Conservation (phyloP, 148 eudicot genomes). For the Euryodendron excelsum region DNA sequence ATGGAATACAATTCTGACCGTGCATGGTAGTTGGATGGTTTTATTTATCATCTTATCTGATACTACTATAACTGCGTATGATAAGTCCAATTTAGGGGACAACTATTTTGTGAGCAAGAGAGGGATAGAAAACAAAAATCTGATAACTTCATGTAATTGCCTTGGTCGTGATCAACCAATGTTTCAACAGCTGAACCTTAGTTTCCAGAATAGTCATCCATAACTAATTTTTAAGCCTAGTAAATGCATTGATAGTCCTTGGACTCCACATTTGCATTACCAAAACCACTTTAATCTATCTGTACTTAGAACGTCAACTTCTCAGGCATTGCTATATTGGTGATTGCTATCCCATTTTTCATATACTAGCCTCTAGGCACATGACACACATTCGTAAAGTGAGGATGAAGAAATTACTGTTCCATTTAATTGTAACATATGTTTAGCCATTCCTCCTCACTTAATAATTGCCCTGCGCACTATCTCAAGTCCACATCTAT, state of each 20-base stretch:
- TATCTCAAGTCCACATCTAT: too few species aligned
- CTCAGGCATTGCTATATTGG: constrained; percentile 2
- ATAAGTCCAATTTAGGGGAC: too few species aligned
- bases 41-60: too few species aligned
- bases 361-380: too few species aligned
- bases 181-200: neutral
- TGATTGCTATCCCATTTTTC: neutral
- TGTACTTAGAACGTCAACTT: neutral
- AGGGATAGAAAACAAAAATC: neutral
- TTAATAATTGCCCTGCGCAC: too few species aligned
- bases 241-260: neutral
- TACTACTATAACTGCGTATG: too few species aligned
- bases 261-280: neutral
- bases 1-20: constrained; percentile 96
- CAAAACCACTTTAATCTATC: neutral
- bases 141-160: neutral
- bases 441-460: too few species aligned
- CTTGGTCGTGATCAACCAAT: neutral
- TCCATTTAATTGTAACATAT: too few species aligned
- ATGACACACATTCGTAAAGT: too few species aligned
- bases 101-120: too few species aligned
- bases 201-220: neutral
- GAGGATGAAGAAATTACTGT: too few species aligned
- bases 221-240: neutral
- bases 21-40: constrained; percentile 57